Percentiles rank a stretch among this genome's conserved stretches.
These are phyloP conservation scores for Auricularia sp. DNA, from an alignment of 768 basidiomycete genomes.

Conservation along the genomic window DNA sequence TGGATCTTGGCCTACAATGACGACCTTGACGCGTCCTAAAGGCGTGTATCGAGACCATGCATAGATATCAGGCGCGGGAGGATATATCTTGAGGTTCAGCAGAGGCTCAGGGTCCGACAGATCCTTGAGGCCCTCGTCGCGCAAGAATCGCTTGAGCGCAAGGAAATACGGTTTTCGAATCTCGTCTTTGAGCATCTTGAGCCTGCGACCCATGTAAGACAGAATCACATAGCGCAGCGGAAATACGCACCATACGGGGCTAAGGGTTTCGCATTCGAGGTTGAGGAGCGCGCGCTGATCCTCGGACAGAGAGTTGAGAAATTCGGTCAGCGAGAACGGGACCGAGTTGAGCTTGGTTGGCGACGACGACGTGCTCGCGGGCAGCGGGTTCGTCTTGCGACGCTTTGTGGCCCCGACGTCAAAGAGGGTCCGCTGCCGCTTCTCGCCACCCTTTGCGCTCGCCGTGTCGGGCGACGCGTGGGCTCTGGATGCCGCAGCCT, in stretches of 20 bases:
- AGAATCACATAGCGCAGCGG: neutral
- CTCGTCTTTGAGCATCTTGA: slow-evolving; percentile 64
- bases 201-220: slow-evolving; percentile 31
- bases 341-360: slow-evolving; percentile 41
- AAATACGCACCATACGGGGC: slow-evolving; percentile 51
- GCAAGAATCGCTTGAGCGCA: slow-evolving; percentile 56
- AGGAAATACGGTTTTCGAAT: slow-evolving; percentile 71
- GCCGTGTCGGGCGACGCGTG: neutral
- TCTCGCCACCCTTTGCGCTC: neutral
- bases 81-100: slow-evolving; percentile 53
- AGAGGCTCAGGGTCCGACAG: neutral
- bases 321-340: slow-evolving; percentile 53
- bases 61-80: slow-evolving; percentile 81
- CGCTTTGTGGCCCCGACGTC: neutral
- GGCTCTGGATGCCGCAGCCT: neutral
- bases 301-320: slow-evolving; percentile 41
- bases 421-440: neutral
- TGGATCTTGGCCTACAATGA: slow-evolving; percentile 66
- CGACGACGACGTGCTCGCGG: neutral
- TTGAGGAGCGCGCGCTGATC: slow-evolving; percentile 47
- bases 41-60: slow-evolving; percentile 80
- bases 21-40: slow-evolving; percentile 72
- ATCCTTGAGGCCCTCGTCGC: slow-evolving; percentile 33
- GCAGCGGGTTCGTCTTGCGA: neutral
- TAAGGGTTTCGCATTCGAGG: slow-evolving; percentile 66